Evolutionary conservation across 2,329 filamentous ascomycete species (phyloP), one percentile per base, ranked within the genome.

Genomic region (Arachnomyces sp.): DNA sequence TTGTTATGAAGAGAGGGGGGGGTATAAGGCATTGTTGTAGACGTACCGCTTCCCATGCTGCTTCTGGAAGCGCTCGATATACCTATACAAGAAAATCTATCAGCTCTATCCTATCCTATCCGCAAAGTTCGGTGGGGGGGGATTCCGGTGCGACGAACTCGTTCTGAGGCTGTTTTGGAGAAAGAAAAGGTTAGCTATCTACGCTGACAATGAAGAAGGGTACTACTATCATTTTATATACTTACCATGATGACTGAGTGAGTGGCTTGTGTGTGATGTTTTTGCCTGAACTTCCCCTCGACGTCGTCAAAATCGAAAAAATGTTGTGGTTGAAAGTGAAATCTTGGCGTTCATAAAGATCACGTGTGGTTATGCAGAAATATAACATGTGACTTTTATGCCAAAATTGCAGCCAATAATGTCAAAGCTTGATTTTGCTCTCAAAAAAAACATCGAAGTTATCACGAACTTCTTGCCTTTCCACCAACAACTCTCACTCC

Each of bases 1-100:
- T 11, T 33, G 31, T 30, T 37, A 12, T 28, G 40, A 32, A 28
- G 28, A 31, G 13, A 31, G 34, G 29, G 14, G 39, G 30, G 17
- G n/a, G n/a, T n/a, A n/a, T n/a, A n/a, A n/a, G n/a, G n/a, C n/a
- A n/a, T n/a, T n/a, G n/a, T n/a, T n/a, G 18, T 35, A 38, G 16
- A 36, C 49, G 33, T 47, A 61, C 52, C 70, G 65, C 58, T 72
- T 69, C 46, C 72, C 72, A 53, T 76, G 72, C 49, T 72, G 73
- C 64, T 85, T 85, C 54, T 75, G 72, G 72, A 79, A 88, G 66
- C 84, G 76, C 66, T 92, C 86, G 68, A 84, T 84, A 61, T 84
- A 71, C 51, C 65, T 67, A 31, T 13, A 38, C 14, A 33, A n/a
- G n/a, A n/a, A 5, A 25, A 25, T 25, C 47, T 46, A 33, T 28